These are phyloP conservation scores for Phialophora chinensis DNA, from an alignment of 2,329 filamentous ascomycete species.

Conservation along the genomic window DNA sequence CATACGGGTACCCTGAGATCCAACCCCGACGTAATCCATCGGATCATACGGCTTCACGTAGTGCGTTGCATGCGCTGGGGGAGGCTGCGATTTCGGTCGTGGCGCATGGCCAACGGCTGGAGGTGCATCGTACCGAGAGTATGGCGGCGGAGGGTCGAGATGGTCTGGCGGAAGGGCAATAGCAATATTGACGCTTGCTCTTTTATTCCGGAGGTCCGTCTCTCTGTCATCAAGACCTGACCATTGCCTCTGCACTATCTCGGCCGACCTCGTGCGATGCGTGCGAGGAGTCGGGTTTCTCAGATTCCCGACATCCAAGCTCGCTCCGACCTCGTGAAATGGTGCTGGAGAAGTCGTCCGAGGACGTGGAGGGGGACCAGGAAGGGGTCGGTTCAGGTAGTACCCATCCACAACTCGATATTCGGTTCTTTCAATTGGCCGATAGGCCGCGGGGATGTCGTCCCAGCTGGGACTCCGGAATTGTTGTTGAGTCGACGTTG, in stretches of 20 bases:
- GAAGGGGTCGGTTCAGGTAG: constrained; percentile 23
- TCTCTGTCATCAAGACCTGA: constrained; percentile 14
- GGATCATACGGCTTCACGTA: constrained; percentile 20
- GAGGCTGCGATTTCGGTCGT: constrained; percentile 8
- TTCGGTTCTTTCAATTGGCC: constrained; percentile 19
- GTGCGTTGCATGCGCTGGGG: not conserved
- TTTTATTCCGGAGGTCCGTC: constrained; percentile 9
- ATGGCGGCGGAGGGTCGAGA: constrained; percentile 34
- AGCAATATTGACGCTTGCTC: constrained; percentile 30
- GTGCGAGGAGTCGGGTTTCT: constrained; percentile 22
- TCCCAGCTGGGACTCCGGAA: constrained; percentile 19
- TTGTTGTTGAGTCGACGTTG: constrained; percentile 1
- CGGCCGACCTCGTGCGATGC: constrained; percentile 27
- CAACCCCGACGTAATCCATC: constrained; percentile 8
- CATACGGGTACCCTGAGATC: not conserved
- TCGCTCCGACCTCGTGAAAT: not conserved
- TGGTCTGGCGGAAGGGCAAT: constrained; percentile 31
- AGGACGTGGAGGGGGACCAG: constrained; percentile 28
- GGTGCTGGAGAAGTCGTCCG: constrained; percentile 23
- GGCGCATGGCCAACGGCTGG: not conserved
- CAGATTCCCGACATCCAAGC: constrained; percentile 13
- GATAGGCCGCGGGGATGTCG: constrained; percentile 26
- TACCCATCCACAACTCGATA: constrained; percentile 24
- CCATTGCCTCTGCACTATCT: constrained; percentile 19
- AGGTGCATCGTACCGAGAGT: constrained; percentile 19